Conservation (phyloP, 352 stramenopile species). For the Phytophthora pistaciae region DNA sequence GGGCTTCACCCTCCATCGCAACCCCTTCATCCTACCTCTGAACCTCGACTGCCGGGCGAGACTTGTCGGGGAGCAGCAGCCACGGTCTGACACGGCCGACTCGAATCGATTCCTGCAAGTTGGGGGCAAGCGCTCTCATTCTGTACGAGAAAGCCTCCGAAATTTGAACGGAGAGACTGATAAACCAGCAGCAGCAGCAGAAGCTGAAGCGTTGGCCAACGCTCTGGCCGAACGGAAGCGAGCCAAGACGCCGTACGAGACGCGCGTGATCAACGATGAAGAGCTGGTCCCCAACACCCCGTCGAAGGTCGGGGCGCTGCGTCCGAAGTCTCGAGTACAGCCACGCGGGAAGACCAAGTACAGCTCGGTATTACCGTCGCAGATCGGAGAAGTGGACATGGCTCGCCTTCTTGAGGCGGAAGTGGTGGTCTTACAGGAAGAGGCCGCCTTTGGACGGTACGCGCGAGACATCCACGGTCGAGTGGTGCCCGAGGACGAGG, state of each 20-base stretch:
- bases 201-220: constrained; percentile 33
- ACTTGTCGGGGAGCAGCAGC: constrained; percentile 15
- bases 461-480: constrained; percentile 75
- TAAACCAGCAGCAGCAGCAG: constrained; percentile 1
- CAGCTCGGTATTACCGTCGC: constrained; percentile 54
- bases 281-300: constrained; percentile 61
- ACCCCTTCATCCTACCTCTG: constrained; percentile 90
- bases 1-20: constrained; percentile 84
- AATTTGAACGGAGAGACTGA: constrained; percentile 5
- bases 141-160: constrained; percentile 8
- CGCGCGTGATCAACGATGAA: constrained; percentile 87
- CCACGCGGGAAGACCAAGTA: constrained; percentile 17
- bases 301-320: constrained; percentile 10
- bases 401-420: constrained; percentile 77
- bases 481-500: constrained; percentile 74
- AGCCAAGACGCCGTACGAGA: constrained; percentile 85
- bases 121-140: constrained; percentile 56
- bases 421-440: constrained; percentile 72
- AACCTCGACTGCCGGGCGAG: constrained; percentile 72
- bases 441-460: constrained; percentile 68
- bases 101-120: constrained; percentile 66
- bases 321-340: constrained; percentile 20
- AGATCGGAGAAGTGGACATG: constrained; percentile 91
- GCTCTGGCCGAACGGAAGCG: constrained; percentile 60
- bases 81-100: constrained; percentile 13